Evolutionary conservation across 2,329 filamentous ascomycete species (phyloP).

Genomic region (Pseudogymnoascus sp.): DNA sequence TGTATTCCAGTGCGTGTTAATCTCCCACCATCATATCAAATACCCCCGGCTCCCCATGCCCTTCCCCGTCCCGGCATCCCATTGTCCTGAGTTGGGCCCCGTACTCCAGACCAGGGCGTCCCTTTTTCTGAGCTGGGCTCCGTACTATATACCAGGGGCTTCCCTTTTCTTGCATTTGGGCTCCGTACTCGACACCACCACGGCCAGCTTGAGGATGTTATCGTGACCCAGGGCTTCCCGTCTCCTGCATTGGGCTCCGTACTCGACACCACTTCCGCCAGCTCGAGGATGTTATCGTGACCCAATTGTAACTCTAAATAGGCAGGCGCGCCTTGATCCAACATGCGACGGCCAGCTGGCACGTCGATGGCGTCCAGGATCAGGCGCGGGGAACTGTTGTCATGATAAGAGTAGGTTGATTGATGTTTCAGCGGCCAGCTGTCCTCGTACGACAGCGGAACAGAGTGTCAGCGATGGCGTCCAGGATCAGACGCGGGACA

Average conservation of each 20-base stretch:
- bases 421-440: background rate
- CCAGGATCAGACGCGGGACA: background rate
- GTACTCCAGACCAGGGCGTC: background rate
- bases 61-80: background rate
- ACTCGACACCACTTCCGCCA: background rate
- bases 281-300: background rate
- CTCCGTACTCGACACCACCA: background rate
- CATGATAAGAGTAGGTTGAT: background rate
- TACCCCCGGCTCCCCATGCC: background rate
- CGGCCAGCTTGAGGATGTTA: too few species aligned
- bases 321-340: background rate
- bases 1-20: background rate
- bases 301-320: background rate
- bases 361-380: background rate
- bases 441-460: background rate
- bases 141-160: background rate
- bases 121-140: background rate
- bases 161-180: background rate
- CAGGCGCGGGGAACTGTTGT: background rate
- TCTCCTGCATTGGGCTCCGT: background rate
- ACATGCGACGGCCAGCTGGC: background rate
- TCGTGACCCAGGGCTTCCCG: background rate
- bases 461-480: background rate
- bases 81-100: background rate
- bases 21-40: background rate